Evolutionary conservation across 495 filamentous ascomycete species (phyloP).

Genomic region (Xeromyces bisporus): DNA sequence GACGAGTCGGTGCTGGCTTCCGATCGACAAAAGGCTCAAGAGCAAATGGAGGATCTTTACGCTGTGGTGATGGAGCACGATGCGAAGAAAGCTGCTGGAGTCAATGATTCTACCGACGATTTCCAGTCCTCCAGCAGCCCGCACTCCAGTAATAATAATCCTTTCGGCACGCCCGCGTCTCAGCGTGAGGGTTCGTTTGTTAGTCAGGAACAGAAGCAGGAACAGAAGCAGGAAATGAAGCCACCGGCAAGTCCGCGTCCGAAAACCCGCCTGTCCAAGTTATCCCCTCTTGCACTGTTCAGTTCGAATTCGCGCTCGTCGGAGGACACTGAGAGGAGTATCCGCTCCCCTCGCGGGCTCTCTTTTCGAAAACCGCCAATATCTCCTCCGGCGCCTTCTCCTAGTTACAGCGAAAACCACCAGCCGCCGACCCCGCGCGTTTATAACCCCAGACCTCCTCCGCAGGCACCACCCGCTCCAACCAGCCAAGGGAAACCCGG

Average conservation of each 20-base stretch:
- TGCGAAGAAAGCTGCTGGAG: conserved; percentile 39
- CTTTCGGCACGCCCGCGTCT: conserved; percentile 1
- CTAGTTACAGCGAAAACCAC: conserved; percentile 33
- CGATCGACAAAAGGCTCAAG: conserved; percentile 54
- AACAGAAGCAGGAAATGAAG: too few species aligned
- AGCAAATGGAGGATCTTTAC: conserved; percentile 79
- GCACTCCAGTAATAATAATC: conserved; percentile 5
- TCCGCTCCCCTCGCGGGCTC: conserved; percentile 33
- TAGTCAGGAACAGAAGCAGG: conserved; percentile 9
- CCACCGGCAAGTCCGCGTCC: conserved; percentile 17
- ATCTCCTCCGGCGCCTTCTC: conserved; percentile 39
- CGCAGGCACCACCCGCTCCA: conserved; percentile 15
- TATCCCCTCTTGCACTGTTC: conserved; percentile 38
- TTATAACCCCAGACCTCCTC: conserved; percentile 41
- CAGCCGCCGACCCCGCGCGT: conserved; percentile 40
- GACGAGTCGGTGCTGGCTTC: conserved; percentile 58
- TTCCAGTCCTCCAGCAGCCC: conserved; percentile 1
- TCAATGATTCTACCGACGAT: conserved; percentile 7
- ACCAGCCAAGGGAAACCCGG: conserved; percentile 7
- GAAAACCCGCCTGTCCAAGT: conserved; percentile 22
- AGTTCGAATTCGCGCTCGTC: conserved; percentile 40
- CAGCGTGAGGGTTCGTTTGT: neutral
- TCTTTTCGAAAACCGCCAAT: conserved; percentile 38
- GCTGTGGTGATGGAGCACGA: conserved; percentile 83
- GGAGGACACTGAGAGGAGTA: conserved; percentile 31